A percentile compares a stretch with the other conserved stretches of the same genome.
phyloP scores from a whole-genome alignment of 192 early-diverging fungal genomes.

The Linnemannia hyalina region DNA sequence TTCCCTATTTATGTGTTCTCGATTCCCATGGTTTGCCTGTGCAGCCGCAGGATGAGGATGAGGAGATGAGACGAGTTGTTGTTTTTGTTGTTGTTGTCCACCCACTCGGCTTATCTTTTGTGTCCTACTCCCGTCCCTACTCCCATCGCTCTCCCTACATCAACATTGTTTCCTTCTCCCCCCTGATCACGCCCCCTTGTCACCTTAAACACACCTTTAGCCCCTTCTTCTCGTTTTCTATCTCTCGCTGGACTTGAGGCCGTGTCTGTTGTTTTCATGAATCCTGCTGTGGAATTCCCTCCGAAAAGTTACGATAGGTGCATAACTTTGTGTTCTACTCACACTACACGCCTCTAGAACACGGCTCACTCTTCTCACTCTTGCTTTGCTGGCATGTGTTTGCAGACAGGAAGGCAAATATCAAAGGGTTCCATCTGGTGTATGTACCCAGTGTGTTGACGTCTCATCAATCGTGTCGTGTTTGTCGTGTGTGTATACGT shows the following conservation, averaged over 20 bases:
- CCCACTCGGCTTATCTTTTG: neutral
- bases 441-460: neutral
- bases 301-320: conserved; percentile 6
- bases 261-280: conserved; percentile 7
- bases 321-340: neutral
- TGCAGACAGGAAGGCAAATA: neutral
- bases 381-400: conserved; percentile 20
- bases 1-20: neutral
- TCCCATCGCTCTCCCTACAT: neutral
- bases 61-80: neutral
- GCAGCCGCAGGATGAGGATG: neutral
- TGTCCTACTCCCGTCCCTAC: neutral
- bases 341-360: neutral
- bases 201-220: conserved; percentile 15
- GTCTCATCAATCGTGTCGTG: neutral
- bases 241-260: conserved; percentile 4
- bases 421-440: neutral
- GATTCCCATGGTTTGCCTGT: neutral
- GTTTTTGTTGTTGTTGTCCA: neutral
- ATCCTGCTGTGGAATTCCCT: neutral
- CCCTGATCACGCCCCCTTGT: neutral
- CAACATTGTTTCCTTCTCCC: neutral
- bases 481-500: neutral
- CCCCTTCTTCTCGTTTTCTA: conserved; percentile 21
- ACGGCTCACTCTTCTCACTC: neutral